These are phyloP conservation scores for Phytophthora europaea DNA, from an alignment of 352 stramenopile species.

Conservation along the genomic window DNA sequence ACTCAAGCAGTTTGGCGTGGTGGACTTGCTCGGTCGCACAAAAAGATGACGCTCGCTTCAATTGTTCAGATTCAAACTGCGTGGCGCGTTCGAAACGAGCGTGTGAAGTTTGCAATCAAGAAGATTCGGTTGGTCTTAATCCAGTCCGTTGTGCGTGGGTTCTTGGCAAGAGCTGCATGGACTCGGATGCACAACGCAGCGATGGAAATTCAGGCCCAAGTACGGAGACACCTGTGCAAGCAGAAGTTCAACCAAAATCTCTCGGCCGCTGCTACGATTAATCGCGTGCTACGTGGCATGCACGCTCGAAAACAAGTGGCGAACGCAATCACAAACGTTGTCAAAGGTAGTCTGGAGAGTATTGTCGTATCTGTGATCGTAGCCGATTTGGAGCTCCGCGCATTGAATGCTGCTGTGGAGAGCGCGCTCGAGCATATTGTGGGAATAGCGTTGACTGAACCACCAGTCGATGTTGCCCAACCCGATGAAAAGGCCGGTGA, in stretches of 20 bases:
- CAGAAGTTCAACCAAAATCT: slow-evolving; percentile 24
- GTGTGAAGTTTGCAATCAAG: slow-evolving; percentile 39
- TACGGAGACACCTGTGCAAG: slow-evolving; percentile 30
- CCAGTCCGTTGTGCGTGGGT: slow-evolving; percentile 40
- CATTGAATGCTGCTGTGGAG: slow-evolving; percentile 7
- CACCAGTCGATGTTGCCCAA: not conserved
- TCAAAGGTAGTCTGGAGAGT: slow-evolving; percentile 11
- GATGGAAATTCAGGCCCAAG: slow-evolving; percentile 42
- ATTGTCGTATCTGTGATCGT: slow-evolving; percentile 12
- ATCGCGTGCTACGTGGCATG: slow-evolving; percentile 49
- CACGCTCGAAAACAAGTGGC: slow-evolving; percentile 19
- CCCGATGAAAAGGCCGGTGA: not conserved
- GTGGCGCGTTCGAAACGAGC: slow-evolving; percentile 41
- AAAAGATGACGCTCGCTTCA: slow-evolving; percentile 24
- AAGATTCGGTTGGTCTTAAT: slow-evolving; percentile 44
- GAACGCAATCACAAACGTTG: slow-evolving; percentile 10
- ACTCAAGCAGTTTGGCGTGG: slow-evolving; percentile 47
- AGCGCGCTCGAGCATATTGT: slow-evolving; percentile 14
- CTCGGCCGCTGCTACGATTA: slow-evolving; percentile 35
- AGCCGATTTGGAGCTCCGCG: slow-evolving; percentile 1
- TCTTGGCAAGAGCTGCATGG: slow-evolving; percentile 22
- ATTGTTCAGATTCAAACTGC: slow-evolving; percentile 43
- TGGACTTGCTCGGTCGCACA: slow-evolving; percentile 20
- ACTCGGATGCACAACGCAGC: slow-evolving; percentile 28
- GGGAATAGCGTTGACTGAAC: not conserved